Conservation (phyloP, 176 grass and related monocot genomes). For the Microstegium vimineum region DNA sequence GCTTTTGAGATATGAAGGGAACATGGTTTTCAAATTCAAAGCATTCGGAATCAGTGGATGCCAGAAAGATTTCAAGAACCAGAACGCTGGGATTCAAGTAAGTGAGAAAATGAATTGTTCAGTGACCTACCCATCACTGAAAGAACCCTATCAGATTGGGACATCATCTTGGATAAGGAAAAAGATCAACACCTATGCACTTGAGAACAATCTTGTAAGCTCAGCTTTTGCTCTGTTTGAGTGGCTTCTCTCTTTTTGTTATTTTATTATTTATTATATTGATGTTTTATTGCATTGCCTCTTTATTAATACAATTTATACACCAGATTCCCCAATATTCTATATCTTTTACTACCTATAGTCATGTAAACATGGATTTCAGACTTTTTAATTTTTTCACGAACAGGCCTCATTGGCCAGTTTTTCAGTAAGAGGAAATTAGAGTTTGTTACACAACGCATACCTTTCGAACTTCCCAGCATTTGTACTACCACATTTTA, state of each 20-base stretch:
- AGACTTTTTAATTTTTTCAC: no score
- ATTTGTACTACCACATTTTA: not conserved
- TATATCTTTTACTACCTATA: not conserved
- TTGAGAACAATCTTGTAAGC: not conserved
- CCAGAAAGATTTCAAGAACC: conserved; percentile 9
- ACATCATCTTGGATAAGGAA: conserved; percentile 17
- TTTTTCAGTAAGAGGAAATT: no score
- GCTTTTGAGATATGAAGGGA: conserved; percentile 30
- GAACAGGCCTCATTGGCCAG: no score
- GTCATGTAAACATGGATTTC: not conserved
- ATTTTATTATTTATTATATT: not conserved
- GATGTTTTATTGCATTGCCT: not conserved
- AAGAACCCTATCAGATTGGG: conserved; percentile 5
- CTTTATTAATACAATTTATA: not conserved
- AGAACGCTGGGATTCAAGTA: not conserved
- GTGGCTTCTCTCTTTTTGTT: not conserved
- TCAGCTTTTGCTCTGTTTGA: not conserved
- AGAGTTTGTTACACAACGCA: not conserved
- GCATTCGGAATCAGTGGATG: not conserved
- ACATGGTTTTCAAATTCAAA: conserved; percentile 28
- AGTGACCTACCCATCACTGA: not conserved
- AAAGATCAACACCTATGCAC: not conserved
- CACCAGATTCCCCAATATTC: not conserved
- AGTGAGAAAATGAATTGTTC: not conserved
- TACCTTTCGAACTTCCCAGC: not conserved